Conservation (phyloP, 495 filamentous ascomycete genomes). For the Talaromyces adpressus region DNA sequence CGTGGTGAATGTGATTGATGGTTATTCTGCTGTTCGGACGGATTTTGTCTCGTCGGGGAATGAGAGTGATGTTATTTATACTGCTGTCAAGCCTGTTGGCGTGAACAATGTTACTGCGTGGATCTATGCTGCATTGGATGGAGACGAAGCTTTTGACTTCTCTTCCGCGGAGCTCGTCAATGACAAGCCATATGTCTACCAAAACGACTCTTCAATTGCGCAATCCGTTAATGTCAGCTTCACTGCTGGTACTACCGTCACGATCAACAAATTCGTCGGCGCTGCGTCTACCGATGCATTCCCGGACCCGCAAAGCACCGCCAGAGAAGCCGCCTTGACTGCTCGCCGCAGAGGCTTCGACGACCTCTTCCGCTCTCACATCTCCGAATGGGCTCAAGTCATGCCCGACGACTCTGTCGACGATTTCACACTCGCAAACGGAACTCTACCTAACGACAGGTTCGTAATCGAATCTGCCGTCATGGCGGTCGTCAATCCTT, state of each 20-base stretch:
- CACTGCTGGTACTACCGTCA: conserved; percentile 39
- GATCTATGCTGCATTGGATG: conserved; percentile 44
- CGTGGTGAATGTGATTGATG: conserved; percentile 54
- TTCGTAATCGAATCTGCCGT: conserved; percentile 57
- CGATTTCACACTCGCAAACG: conserved; percentile 48
- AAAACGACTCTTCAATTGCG: conserved; percentile 54
- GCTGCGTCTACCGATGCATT: conserved; percentile 57
- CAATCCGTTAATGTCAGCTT: conserved; percentile 46
- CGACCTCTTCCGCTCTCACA: conserved; percentile 41
- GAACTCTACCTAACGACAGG: conserved; percentile 50
- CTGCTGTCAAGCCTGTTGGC: conserved; percentile 49
- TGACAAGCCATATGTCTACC: conserved; percentile 38
- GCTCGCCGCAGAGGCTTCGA: conserved; percentile 39
- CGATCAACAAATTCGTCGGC: conserved; percentile 52
- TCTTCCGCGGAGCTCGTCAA: conserved; percentile 35
- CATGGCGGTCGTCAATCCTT: conserved; percentile 56
- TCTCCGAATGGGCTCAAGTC: conserved; percentile 48
- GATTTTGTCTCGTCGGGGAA: conserved; percentile 46
- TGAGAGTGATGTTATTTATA: conserved; percentile 44
- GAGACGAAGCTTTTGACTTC: conserved; percentile 37
- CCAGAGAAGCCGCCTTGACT: conserved; percentile 36
- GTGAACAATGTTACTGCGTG: conserved; percentile 53
- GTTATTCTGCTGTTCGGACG: conserved; percentile 50
- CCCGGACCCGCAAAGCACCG: conserved; percentile 40
- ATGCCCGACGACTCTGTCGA: conserved; percentile 54